Percentiles rank a stretch among this genome's conserved stretches.
Conservation (phyloP, 768 basidiomycete genomes). For the Naganishia vaughanmartiniae region DNA sequence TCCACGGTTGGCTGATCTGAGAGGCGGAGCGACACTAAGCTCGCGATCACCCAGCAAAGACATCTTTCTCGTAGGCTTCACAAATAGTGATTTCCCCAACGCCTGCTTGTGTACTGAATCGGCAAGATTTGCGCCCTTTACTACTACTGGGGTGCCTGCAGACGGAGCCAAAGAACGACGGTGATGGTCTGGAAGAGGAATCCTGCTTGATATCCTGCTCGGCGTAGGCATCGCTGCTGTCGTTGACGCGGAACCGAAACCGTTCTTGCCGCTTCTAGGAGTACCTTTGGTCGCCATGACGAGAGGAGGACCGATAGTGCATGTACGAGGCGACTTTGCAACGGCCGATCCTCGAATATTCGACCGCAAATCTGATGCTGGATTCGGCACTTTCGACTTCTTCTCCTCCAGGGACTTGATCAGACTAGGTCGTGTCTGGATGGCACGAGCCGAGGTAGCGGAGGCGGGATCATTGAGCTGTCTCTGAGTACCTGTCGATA, state of each 20-base stretch:
- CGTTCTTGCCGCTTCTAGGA: not conserved
- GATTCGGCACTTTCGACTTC: too few species aligned
- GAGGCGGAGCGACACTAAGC: too few species aligned
- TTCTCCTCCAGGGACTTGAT: not conserved
- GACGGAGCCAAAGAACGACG: not conserved
- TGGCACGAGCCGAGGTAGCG: too few species aligned
- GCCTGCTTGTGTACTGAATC: not conserved
- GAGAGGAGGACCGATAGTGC: too few species aligned
- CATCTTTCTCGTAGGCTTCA: not conserved
- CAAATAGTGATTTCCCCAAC: not conserved
- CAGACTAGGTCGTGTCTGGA: not conserved
- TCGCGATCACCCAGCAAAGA: too few species aligned
- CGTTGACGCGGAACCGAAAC: not conserved
- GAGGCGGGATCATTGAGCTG: not conserved
- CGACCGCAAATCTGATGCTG: too few species aligned
- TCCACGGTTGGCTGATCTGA: too few species aligned
- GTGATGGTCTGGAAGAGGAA: not conserved
- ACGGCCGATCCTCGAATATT: too few species aligned
- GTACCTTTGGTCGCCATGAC: not conserved
- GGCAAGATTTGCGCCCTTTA: not conserved
- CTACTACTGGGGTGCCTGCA: not conserved
- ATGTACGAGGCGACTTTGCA: too few species aligned
- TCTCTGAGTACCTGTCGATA: not conserved
- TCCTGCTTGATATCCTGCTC: not conserved
- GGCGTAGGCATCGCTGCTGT: not conserved